phyloP scores from a whole-genome alignment of 495 filamentous ascomycete genomes.

The Penicillium bovifimosum region DNA sequence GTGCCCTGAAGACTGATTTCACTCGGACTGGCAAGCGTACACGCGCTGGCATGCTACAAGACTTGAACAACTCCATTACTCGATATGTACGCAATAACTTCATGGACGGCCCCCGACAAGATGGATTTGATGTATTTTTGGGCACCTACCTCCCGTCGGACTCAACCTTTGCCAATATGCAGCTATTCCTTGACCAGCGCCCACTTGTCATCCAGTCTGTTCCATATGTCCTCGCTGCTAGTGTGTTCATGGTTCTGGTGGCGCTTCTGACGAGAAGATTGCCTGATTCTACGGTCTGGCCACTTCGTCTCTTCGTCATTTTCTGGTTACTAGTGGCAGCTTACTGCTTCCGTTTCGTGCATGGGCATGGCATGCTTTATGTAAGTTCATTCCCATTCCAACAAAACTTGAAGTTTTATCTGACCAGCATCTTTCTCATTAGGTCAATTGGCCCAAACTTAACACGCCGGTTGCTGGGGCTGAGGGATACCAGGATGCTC shows the following conservation, averaged over 20 bases:
- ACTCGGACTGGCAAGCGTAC: slow-evolving; percentile 86
- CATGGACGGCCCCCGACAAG: slow-evolving; percentile 83
- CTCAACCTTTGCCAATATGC: slow-evolving; percentile 54
- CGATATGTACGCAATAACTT: slow-evolving; percentile 91
- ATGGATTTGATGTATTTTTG: slow-evolving; percentile 91
- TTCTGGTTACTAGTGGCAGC: slow-evolving; percentile 64
- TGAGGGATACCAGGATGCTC: slow-evolving; percentile 85
- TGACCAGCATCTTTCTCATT: neutral
- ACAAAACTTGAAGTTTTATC: neutral
- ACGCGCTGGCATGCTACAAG: slow-evolving; percentile 71
- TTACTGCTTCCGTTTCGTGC: slow-evolving; percentile 70
- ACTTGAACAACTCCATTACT: slow-evolving; percentile 74
- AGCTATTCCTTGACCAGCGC: slow-evolving; percentile 78
- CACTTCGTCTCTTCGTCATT: slow-evolving; percentile 69
- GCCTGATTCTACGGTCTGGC: slow-evolving; percentile 66
- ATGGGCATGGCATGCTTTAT: slow-evolving; percentile 81
- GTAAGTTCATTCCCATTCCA: slow-evolving; percentile 54
- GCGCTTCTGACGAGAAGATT: slow-evolving; percentile 62
- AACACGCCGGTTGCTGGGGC: slow-evolving; percentile 77
- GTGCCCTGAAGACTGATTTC: slow-evolving; percentile 93
- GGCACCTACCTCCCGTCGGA: slow-evolving; percentile 72
- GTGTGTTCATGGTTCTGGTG: slow-evolving; percentile 82
- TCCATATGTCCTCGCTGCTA: slow-evolving; percentile 83
- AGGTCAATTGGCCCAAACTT: slow-evolving; percentile 97
- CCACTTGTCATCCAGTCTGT: slow-evolving; percentile 83